Evolutionary conservation across 2,329 filamentous ascomycete genomes (phyloP).

Genomic region (Paecilomyces variotii): DNA sequence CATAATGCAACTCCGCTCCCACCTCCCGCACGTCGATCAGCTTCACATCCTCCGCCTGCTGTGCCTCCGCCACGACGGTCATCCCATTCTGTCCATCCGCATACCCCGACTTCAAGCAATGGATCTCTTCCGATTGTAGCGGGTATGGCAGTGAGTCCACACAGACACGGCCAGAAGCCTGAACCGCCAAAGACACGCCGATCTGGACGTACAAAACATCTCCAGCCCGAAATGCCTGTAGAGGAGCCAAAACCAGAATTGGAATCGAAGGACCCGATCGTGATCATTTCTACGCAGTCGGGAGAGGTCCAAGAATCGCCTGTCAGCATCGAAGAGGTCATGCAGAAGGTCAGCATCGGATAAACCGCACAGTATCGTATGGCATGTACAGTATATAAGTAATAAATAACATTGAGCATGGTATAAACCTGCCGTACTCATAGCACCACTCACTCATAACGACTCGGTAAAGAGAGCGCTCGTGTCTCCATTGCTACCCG

Average conservation of each 20-base stretch:
- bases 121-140: constrained; percentile 4
- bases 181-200: constrained; percentile 36
- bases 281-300: not conserved
- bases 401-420: not conserved
- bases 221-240: constrained; percentile 1
- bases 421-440: not conserved
- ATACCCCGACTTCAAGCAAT: constrained; percentile 4
- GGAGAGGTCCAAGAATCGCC: constrained; percentile 1
- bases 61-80: constrained; percentile 34
- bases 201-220: constrained; percentile 7
- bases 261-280: not conserved
- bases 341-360: constrained; percentile 19
- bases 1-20: constrained; percentile 3
- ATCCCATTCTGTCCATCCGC: constrained; percentile 18
- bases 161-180: constrained; percentile 23
- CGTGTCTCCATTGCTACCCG: not conserved
- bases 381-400: not conserved
- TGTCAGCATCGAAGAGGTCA: constrained; percentile 26
- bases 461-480: not conserved
- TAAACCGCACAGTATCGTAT: not conserved
- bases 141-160: not conserved
- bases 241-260: not conserved
- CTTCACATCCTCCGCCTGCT: constrained; percentile 31
- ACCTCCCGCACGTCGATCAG: constrained; percentile 19
- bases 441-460: not conserved